Evolutionary conservation across 2,329 filamentous ascomycete species (phyloP), one percentile per base, ranked within the genome.

Genomic region (Coniochaeta pulveracea): DNA sequence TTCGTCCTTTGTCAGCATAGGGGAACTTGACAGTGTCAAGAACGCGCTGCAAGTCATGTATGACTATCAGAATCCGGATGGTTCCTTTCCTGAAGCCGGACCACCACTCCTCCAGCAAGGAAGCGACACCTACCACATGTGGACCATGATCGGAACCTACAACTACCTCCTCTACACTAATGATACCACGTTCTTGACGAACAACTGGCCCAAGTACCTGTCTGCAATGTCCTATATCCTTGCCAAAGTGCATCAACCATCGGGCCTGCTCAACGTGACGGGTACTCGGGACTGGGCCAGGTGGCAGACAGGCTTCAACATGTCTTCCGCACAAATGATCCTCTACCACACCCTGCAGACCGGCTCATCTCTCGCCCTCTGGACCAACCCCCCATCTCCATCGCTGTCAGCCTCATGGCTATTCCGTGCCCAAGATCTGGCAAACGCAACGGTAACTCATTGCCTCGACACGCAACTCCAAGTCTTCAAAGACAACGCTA

Each of bases 141-240:
- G 50, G 49, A 61, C 62, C 4, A 62, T 74, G 53, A 64, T 73
- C 34, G 66, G 67, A 9, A 66, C 65, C 3, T 66, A 68, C 46
- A 68, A 72, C 41, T 73, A 73, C 39, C 54, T 70, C 18, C 53
- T 73, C 2, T 73, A 64, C 44, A 66, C 63, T 2, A 60, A 63
- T 33, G 63, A 72, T 36, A 56, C 57, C 2, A 48, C 40, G 19
- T 57, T 51, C 39, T 37, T 58, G n/a, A 36, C 37, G 6, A 15
- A 30, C 5, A 48, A 50, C 34, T 60, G 55, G 54, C 45, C 47
- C 1, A 52, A 41, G 6, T 57, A 52, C 34, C 35, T 46, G 34
- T 39, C 34, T 5, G 54, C 49, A 12, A 49, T 55, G 45, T 35
- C 37, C 23, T 55, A 42, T 31, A 47, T 50, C 27, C 38, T 34